Evolutionary conservation across 768 basidiomycete species (phyloP).

Genomic region (Lanmaoa pseudosensibilis): DNA sequence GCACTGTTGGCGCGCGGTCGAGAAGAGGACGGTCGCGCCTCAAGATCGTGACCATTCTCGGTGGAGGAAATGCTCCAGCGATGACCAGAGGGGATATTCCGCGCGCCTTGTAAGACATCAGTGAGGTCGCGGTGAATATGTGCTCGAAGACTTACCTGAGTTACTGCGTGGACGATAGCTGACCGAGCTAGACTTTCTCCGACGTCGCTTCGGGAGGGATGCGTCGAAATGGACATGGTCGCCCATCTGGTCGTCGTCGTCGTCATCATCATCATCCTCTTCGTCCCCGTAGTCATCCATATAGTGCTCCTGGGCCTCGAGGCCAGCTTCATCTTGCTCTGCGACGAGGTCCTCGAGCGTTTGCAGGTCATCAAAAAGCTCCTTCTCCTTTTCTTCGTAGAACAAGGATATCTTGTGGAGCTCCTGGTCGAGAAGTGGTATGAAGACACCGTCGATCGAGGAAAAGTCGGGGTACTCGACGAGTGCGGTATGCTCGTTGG

Average conservation of each 20-base stretch:
- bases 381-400: slow-evolving; percentile 74
- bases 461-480: slow-evolving; percentile 40
- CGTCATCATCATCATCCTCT: slow-evolving; percentile 61
- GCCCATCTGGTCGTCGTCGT: slow-evolving; percentile 35
- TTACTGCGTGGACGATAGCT: slow-evolving; percentile 25
- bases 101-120: slow-evolving; percentile 13
- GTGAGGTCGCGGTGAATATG: not conserved
- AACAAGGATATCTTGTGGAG: slow-evolving; percentile 77
- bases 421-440: slow-evolving; percentile 77
- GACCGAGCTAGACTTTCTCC: slow-evolving; percentile 37
- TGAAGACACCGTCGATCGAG: slow-evolving; percentile 60
- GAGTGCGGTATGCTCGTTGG: slow-evolving; percentile 59
- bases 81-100: slow-evolving; percentile 6
- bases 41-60: slow-evolving; percentile 40
- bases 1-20: slow-evolving; percentile 24
- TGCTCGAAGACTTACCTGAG: slow-evolving; percentile 15
- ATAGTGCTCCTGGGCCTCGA: slow-evolving; percentile 51
- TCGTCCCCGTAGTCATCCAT: slow-evolving; percentile 48
- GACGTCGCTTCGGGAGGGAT: slow-evolving; percentile 30
- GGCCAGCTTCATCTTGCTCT: slow-evolving; percentile 60
- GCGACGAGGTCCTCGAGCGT: slow-evolving; percentile 57
- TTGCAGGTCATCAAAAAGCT: slow-evolving; percentile 60
- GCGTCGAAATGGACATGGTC: slow-evolving; percentile 29
- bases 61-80: slow-evolving; percentile 49
- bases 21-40: slow-evolving; percentile 26